Conservation (phyloP, 306 rosid genomes). For the Cercis canadensis region DNA sequence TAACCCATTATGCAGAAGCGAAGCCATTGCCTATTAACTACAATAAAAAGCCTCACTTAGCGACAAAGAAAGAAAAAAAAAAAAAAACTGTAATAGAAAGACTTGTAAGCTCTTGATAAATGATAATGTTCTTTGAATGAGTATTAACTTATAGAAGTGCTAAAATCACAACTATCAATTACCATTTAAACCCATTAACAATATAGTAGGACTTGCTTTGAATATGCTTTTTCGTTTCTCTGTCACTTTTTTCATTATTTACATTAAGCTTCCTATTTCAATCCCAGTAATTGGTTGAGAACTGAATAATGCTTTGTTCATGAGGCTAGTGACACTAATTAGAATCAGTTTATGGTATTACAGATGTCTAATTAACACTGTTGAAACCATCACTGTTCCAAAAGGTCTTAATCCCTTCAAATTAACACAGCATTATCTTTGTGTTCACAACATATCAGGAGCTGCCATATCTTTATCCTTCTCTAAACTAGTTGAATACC, state of each 20-base stretch:
- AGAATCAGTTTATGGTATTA: slow-evolving; percentile 48
- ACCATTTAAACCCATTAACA: slow-evolving; percentile 15
- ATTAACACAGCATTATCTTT: slow-evolving; percentile 23
- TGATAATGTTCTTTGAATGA: background rate
- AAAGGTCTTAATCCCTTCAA: slow-evolving; percentile 46
- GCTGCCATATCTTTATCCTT: slow-evolving; percentile 39
- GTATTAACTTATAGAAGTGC: background rate
- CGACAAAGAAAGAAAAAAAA: too few species aligned
- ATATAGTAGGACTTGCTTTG: slow-evolving; percentile 23
- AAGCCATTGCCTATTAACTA: too few species aligned
- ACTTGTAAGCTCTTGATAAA: background rate
- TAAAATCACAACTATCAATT: too few species aligned
- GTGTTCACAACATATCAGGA: slow-evolving; percentile 47
- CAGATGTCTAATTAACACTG: slow-evolving; percentile 47
- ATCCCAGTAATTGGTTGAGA: slow-evolving; percentile 53
- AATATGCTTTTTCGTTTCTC: slow-evolving; percentile 38
- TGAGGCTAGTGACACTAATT: slow-evolving; percentile 39
- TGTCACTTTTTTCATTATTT: slow-evolving; percentile 26
- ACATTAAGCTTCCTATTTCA: slow-evolving; percentile 31
- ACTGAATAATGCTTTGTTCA: slow-evolving; percentile 51
- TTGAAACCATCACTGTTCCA: slow-evolving; percentile 39
- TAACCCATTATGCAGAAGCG: too few species aligned
- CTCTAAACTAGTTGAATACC: slow-evolving; percentile 33
- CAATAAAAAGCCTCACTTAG: too few species aligned
- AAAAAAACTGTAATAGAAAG: slow-evolving; percentile 2